Percentiles rank a stretch among this genome's conserved stretches.
These are phyloP conservation scores for Aspergillus pseudoviridinutans DNA, from an alignment of 2,329 filamentous ascomycete genomes.

Conservation along the genomic window DNA sequence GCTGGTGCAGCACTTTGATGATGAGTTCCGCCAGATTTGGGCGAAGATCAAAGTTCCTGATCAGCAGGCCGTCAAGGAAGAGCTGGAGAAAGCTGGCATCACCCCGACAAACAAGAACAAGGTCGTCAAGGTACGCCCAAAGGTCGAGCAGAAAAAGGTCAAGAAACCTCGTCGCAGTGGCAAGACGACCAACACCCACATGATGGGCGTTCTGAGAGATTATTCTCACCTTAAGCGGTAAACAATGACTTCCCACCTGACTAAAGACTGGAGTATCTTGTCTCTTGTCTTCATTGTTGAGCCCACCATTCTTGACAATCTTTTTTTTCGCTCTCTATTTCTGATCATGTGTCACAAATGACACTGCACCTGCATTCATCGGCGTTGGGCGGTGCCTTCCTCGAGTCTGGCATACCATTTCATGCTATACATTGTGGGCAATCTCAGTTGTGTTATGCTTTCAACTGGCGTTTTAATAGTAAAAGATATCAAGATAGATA, in stretches of 20 bases:
- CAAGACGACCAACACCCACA: slow-evolving; percentile 84
- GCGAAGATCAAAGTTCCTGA: slow-evolving; percentile 72
- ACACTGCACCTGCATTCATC: background rate
- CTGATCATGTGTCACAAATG: background rate
- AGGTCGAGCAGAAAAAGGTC: slow-evolving; percentile 63
- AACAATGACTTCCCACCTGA: background rate
- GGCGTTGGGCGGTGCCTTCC: slow-evolving; percentile 6
- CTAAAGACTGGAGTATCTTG: background rate
- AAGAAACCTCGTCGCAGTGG: slow-evolving; percentile 70
- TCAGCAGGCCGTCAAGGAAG: slow-evolving; percentile 70
- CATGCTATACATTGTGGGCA: background rate
- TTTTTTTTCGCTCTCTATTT: background rate
- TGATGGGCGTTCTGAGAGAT: slow-evolving; percentile 76
- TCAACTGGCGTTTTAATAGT: slow-evolving; percentile 17
- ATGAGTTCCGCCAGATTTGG: slow-evolving; percentile 82
- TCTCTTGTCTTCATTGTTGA: background rate
- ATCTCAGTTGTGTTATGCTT: slow-evolving; percentile 12
- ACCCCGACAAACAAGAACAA: slow-evolving; percentile 82
- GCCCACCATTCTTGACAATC: background rate
- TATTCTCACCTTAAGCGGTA: slow-evolving; percentile 51
- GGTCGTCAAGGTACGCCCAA: slow-evolving; percentile 54
- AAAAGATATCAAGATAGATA: slow-evolving; percentile 9
- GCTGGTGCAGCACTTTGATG: slow-evolving; percentile 70
- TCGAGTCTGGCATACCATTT: background rate
- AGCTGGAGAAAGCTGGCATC: slow-evolving; percentile 71